phyloP scores from a whole-genome alignment of 2,329 filamentous ascomycete species.

The Mycosphaerella arachidis region DNA sequence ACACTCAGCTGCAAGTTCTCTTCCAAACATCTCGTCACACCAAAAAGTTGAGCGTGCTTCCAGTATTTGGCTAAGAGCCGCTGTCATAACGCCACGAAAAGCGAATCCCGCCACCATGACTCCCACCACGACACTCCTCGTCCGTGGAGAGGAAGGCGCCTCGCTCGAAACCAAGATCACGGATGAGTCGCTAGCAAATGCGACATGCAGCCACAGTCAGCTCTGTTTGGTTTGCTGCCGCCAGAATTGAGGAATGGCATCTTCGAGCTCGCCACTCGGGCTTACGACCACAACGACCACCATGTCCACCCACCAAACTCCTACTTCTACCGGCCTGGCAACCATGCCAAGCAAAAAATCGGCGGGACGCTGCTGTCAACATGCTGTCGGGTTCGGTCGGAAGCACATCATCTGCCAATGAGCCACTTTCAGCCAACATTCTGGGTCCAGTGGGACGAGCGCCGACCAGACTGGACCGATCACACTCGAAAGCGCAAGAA shows the following conservation, averaged over 20 bases:
- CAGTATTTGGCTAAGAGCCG: neutral
- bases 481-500: neutral
- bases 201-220: slow-evolving; percentile 8
- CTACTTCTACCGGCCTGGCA: slow-evolving; percentile 10
- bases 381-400: slow-evolving; percentile 6
- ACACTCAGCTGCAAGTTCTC: neutral
- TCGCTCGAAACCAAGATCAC: neutral
- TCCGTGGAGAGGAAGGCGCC: neutral
- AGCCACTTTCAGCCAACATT: neutral
- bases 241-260: slow-evolving; percentile 6
- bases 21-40: neutral
- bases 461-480: slow-evolving; percentile 3
- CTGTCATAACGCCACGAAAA: neutral
- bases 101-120: neutral
- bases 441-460: slow-evolving; percentile 3
- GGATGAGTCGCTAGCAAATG: neutral
- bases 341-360: slow-evolving; percentile 4
- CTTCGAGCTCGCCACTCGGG: neutral
- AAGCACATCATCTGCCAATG: slow-evolving; percentile 7
- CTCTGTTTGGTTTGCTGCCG: slow-evolving; percentile 4
- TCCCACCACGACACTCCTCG: neutral
- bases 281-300: slow-evolving; percentile 4
- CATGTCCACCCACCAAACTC: neutral
- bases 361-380: slow-evolving; percentile 2
- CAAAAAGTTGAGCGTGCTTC: too few relatives aligned